Percentiles rank a stretch among this genome's conserved stretches.
Conservation (phyloP, 139 green algal species). For the Closterium sp. region DNA sequence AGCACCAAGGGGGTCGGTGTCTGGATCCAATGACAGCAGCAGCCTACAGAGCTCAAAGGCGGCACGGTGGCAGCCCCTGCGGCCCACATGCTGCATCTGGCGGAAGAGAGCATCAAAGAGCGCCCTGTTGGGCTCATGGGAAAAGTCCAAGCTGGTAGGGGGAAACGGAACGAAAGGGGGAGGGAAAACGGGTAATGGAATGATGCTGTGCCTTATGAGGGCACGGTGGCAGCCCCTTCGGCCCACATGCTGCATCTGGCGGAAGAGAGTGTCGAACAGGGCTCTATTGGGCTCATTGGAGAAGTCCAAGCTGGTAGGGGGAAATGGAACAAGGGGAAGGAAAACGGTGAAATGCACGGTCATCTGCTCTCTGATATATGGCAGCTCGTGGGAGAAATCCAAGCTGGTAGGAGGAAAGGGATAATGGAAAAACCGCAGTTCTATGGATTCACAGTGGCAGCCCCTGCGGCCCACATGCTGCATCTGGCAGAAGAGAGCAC, state of each 20-base stretch:
- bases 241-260: conserved; percentile 65
- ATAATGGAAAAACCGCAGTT: too few species aligned
- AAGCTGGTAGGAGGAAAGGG: too few species aligned
- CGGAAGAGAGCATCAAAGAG: conserved; percentile 86
- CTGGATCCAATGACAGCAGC: not conserved
- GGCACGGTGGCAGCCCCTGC: conserved; percentile 76
- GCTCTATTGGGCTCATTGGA: conserved; percentile 64
- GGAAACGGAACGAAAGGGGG: too few species aligned
- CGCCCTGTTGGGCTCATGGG: conserved; percentile 64
- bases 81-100: conserved; percentile 64
- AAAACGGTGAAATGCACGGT: too few species aligned
- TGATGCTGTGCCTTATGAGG: too few species aligned
- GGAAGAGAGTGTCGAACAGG: conserved; percentile 84
- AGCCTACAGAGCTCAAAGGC: conserved; percentile 42
- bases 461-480: conserved; percentile 67
- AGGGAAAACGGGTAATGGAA: conserved; percentile 69
- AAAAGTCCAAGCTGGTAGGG: conserved; percentile 58
- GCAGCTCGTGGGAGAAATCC: too few species aligned
- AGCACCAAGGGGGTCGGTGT: conserved; percentile 58
- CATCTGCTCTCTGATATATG: too few species aligned
- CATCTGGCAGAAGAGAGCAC: conserved; percentile 76
- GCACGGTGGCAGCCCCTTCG: conserved; percentile 76
- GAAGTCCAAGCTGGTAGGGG: too few species aligned
- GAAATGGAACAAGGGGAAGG: too few species aligned
- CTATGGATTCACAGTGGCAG: conserved; percentile 75